Percentiles rank a stretch among this genome's conserved stretches.
Conservation (phyloP, 202 grass and related monocot species). For the Setaria viridis region DNA sequence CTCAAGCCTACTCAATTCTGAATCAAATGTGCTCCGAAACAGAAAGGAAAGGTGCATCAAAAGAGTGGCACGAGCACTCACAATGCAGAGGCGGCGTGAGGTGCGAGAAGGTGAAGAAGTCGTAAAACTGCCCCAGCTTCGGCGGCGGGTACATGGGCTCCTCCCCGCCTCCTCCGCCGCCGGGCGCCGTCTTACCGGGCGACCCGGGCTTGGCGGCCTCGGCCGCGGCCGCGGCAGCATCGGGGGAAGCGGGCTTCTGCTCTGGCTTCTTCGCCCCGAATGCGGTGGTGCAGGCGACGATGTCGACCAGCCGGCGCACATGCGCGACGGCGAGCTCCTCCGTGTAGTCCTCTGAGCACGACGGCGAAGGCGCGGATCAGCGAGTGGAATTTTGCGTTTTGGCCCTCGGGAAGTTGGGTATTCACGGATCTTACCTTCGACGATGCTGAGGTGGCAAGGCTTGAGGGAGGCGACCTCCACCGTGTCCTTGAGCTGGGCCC, state of each 20-base stretch:
- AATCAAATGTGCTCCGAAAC: conserved; percentile 22
- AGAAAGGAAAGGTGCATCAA: neutral
- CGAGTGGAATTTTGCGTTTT: conserved; percentile 5
- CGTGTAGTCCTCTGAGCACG: conserved; percentile 78
- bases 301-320: conserved; percentile 77
- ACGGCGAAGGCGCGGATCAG: neutral
- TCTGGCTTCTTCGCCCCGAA: conserved; percentile 67
- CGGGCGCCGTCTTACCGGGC: conserved; percentile 29
- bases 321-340: conserved; percentile 88
- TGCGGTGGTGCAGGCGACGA: conserved; percentile 84
- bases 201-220: conserved; percentile 46
- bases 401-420: neutral
- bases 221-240: conserved; percentile 31
- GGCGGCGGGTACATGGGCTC: conserved; percentile 94
- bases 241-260: conserved; percentile 43
- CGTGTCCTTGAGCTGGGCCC: conserved; percentile 74
- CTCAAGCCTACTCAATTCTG: neutral
- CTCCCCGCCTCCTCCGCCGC: conserved; percentile 52
- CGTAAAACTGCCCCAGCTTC: conserved; percentile 91
- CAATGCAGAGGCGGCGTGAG: conserved; percentile 84
- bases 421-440: conserved; percentile 60
- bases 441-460: conserved; percentile 80
- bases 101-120: conserved; percentile 96
- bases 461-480: conserved; percentile 79
- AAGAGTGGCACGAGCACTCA: conserved; percentile 23